Conservation (phyloP, 371 early-diverging fungal genomes). For the Apophysomyces sp. region DNA sequence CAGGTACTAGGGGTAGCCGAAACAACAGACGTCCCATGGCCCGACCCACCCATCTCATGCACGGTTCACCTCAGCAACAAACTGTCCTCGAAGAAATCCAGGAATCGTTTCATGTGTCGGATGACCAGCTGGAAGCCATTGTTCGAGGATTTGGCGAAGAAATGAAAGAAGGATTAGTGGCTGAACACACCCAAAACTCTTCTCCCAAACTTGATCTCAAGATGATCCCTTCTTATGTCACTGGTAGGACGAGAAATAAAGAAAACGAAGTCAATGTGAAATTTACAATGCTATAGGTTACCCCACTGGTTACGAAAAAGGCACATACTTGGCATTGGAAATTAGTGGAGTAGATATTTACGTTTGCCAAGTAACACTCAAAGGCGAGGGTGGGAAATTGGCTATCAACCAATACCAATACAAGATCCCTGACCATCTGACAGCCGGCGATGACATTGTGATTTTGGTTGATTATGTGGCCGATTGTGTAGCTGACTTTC, state of each 20-base stretch:
- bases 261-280: not conserved
- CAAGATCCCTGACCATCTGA: conserved; percentile 78
- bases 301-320: conserved; percentile 87
- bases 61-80: conserved; percentile 23
- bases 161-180: conserved; percentile 43
- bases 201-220: conserved; percentile 34
- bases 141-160: conserved; percentile 40
- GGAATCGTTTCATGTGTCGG: conserved; percentile 31
- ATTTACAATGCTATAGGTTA: conserved; percentile 31
- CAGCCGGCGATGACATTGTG: conserved; percentile 57
- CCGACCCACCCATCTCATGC: conserved; percentile 5
- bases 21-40: not conserved
- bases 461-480: conserved; percentile 89
- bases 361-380: conserved; percentile 50
- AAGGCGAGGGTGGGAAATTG: conserved; percentile 47
- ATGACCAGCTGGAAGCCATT: conserved; percentile 24
- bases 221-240: conserved; percentile 54
- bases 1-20: not conserved
- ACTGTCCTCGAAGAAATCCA: conserved; percentile 25
- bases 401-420: conserved; percentile 64
- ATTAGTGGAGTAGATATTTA: conserved; percentile 80
- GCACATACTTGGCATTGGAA: conserved; percentile 90
- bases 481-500: conserved; percentile 56
- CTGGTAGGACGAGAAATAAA: conserved; percentile 25
- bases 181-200: not conserved